Evolutionary conservation across 2,329 filamentous ascomycete genomes (phyloP).

Genomic region (Cercospora beticola): DNA sequence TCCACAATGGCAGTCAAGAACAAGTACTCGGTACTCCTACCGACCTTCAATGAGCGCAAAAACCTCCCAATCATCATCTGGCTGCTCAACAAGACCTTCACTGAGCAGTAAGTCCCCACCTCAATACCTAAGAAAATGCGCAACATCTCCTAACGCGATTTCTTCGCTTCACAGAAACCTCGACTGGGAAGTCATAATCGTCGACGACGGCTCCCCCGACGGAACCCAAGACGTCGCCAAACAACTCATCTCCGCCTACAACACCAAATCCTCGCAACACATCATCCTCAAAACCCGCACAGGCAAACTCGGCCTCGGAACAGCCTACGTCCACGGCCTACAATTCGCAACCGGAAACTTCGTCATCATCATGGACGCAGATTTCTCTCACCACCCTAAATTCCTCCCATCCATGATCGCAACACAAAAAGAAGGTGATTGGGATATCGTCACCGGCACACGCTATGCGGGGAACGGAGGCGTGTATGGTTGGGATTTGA

Average conservation of each 20-base stretch:
- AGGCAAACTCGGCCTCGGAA: conserved; percentile 95
- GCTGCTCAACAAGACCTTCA: conserved; percentile 90
- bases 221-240: conserved; percentile 87
- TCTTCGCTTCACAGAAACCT: conserved; percentile 62
- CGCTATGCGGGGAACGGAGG: conserved; percentile 83
- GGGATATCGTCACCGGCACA: conserved; percentile 96
- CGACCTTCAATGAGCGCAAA: conserved; percentile 96
- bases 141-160: background rate
- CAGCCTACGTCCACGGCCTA: conserved; percentile 91
- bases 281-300: conserved; percentile 83
- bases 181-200: conserved; percentile 95
- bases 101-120: conserved; percentile 65
- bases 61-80: conserved; percentile 96
- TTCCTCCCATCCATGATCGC: conserved; percentile 95
- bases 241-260: conserved; percentile 86
- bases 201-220: conserved; percentile 97
- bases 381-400: conserved; percentile 98
- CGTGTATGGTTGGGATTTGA: conserved; percentile 95
- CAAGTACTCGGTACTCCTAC: conserved; percentile 96
- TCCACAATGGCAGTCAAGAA: conserved; percentile 58
- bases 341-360: conserved; percentile 89
- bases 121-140: background rate
- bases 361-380: conserved; percentile 99
- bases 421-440: conserved; percentile 72
- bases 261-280: conserved; percentile 55